Evolutionary conservation across 2,329 filamentous ascomycete species (phyloP).

Genomic region (Cytospora leucostoma): DNA sequence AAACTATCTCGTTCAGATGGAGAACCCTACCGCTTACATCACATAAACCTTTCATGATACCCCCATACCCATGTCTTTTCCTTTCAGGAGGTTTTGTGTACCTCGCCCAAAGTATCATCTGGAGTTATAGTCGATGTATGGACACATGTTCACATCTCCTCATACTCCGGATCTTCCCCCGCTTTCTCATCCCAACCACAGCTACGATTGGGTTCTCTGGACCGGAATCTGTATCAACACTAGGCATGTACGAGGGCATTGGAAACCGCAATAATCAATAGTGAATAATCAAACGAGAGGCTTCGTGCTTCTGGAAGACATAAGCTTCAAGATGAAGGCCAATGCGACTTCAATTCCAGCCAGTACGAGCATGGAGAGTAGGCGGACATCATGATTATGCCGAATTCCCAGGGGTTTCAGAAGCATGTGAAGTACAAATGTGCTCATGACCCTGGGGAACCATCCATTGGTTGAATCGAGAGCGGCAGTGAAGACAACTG

Average conservation of each 20-base stretch:
- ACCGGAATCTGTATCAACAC: background rate
- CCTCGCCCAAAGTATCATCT: background rate
- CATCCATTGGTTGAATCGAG: no score
- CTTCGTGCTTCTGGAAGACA: background rate
- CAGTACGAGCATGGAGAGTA: background rate
- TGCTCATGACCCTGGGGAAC: no score
- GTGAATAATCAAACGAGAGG: background rate
- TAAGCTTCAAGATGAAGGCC: background rate
- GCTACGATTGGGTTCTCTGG: background rate
- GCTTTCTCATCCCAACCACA: background rate
- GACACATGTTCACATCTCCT: background rate
- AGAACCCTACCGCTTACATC: background rate
- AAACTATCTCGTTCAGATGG: background rate
- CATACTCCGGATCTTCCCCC: background rate
- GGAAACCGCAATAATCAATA: background rate
- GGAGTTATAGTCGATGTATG: background rate
- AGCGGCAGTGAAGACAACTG: no score
- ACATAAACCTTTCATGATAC: constrained; percentile 11
- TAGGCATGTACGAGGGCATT: background rate
- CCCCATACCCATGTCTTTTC: background rate
- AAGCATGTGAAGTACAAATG: no score
- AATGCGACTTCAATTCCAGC: no score
- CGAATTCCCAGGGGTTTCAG: no score
- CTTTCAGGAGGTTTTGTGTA: background rate
- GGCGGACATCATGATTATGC: background rate